Evolutionary conservation across 2,329 filamentous ascomycete species (phyloP), one percentile per base, ranked within the genome.

Genomic region (Xylaria sp.): DNA sequence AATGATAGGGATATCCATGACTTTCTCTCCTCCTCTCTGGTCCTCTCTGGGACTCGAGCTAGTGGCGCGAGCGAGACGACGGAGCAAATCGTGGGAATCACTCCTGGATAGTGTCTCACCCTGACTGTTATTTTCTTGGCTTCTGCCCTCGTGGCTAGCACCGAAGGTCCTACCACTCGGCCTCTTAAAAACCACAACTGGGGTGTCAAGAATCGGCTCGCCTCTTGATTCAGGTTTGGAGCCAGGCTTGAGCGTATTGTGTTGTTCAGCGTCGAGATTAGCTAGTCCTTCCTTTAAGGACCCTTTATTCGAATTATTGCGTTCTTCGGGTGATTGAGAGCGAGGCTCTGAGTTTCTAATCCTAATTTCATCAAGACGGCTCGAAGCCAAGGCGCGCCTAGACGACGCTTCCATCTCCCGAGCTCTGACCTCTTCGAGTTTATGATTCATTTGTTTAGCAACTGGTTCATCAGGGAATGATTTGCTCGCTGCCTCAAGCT

Each of bases 311-410:
- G 77, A 73, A 50, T 72, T 78, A 9, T 78, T 80, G 55, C 74
- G 76, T 13, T 74, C 65, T 57, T 84, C 83, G 15, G 84, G 83
- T 0, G 83, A 85, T 58, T 81, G 78, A 8, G 82, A 81, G 70
- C 78, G 77, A 15, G 77, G 75, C 52, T 79, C 78, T 3, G 83
- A 82, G 73, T 88, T 87, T 66, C 78, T 81, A 63, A 86, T 84
- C 48, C 83, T 81, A 64, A 88, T 87, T 75, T 88, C 86, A 41
- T 85, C 86, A 2, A 89, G 77, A 39, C 82, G 81, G 63, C 84
- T 83, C 7, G 82, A 81, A n/a, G 86, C 83, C 18, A 86, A 76
- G 1, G 83, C 82, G 61, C 83, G 81, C 65, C 78, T 84, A 5
- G 87, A 84, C 31, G 84, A 73, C 2, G 81, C 81, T 37, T 82